Evolutionary conservation across 2,329 filamentous ascomycete genomes (phyloP).

Genomic region (Pochonia chlamydosporia): DNA sequence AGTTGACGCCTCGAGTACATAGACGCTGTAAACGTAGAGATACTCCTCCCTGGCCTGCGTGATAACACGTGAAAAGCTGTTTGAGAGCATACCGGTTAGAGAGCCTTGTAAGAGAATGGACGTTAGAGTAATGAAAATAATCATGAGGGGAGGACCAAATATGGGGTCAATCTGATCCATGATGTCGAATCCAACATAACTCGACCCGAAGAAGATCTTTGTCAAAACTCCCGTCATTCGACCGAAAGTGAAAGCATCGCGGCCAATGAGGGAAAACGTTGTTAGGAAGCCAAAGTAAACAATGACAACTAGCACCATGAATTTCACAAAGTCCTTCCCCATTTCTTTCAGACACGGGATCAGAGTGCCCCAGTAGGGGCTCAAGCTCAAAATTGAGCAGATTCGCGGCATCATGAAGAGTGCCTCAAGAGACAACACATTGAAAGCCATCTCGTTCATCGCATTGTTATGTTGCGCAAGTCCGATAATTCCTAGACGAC

Average conservation of each 20-base stretch:
- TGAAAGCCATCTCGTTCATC: constrained; percentile 76
- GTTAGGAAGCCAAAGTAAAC: constrained; percentile 86
- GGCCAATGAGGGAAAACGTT: constrained; percentile 74
- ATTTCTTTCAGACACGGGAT: constrained; percentile 92
- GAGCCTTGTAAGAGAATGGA: constrained; percentile 76
- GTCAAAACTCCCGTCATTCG: constrained; percentile 72
- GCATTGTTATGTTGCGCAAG: constrained; percentile 46
- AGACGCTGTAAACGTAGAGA: constrained; percentile 66
- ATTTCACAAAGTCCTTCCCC: constrained; percentile 88
- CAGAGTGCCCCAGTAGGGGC: constrained; percentile 83
- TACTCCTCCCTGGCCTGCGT: constrained; percentile 67
- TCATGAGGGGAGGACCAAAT: constrained; percentile 56
- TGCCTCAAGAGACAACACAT: constrained; percentile 83
- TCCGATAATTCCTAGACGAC: constrained; percentile 23
- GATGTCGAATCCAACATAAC: constrained; percentile 66
- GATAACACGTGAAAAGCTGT: constrained; percentile 63
- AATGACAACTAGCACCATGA: constrained; percentile 72
- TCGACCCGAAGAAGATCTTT: constrained; percentile 76
- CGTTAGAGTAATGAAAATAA: constrained; percentile 71
- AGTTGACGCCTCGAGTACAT: constrained; percentile 61
- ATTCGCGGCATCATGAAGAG: constrained; percentile 86
- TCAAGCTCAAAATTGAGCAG: constrained; percentile 79
- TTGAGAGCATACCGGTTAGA: constrained; percentile 71
- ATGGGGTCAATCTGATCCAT: constrained; percentile 55
- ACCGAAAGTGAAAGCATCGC: constrained; percentile 57